Conservation (phyloP, 106 monocot genomes). For the Dendrobium chrysotoxum region DNA sequence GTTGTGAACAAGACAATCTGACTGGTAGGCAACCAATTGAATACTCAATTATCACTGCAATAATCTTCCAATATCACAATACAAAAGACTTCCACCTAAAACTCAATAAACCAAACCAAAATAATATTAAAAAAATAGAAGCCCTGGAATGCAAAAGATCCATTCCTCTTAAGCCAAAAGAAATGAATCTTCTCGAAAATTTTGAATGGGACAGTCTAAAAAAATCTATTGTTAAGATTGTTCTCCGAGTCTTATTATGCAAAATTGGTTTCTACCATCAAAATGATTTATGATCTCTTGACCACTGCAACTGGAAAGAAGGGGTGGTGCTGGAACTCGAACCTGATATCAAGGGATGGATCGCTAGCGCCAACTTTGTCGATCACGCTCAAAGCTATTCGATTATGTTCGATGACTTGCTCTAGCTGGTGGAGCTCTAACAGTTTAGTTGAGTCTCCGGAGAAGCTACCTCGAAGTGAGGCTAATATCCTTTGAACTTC, state of each 20-base stretch:
- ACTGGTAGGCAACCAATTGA: too few relatives aligned
- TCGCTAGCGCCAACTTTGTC: constrained; percentile 48
- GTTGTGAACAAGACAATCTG: too few relatives aligned
- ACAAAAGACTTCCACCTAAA: background rate
- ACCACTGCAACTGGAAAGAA: constrained; percentile 80
- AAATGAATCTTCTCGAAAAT: background rate
- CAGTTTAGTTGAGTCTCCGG: constrained; percentile 46
- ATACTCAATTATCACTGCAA: too few relatives aligned
- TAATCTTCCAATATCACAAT: too few relatives aligned
- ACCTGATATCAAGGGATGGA: constrained; percentile 52
- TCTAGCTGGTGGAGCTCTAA: constrained; percentile 74
- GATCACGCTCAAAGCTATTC: constrained; percentile 73
- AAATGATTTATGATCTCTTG: constrained; percentile 42
- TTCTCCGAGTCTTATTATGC: constrained; percentile 19
- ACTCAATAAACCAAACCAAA: background rate
- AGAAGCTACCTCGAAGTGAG: constrained; percentile 56
- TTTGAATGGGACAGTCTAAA: background rate
- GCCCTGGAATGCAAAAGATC: background rate
- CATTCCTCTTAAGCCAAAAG: background rate
- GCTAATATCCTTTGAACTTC: constrained; percentile 61
- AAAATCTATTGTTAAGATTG: constrained; percentile 5
- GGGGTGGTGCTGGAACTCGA: constrained; percentile 76
- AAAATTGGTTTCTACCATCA: constrained; percentile 29
- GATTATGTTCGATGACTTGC: constrained; percentile 77
- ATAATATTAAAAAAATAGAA: background rate